Conservation (phyloP, 2,329 filamentous ascomycete genomes). For the Xylaria sp. region DNA sequence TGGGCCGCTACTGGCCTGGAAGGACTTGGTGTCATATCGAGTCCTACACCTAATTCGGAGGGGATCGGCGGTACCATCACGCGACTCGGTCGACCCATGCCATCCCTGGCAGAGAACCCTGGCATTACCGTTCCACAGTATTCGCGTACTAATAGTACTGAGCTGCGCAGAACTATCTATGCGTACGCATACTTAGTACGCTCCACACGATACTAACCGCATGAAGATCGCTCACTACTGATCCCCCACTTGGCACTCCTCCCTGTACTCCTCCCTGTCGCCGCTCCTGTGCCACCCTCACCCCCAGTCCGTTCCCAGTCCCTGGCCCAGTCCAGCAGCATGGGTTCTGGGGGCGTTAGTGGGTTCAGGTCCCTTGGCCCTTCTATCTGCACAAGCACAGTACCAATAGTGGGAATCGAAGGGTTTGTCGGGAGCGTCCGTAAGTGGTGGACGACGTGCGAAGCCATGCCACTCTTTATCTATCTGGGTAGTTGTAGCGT, state of each 20-base stretch:
- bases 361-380: no score
- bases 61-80: slow-evolving; percentile 30
- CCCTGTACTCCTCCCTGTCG: not conserved
- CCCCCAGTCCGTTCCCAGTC: no score
- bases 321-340: no score
- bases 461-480: slow-evolving; percentile 1
- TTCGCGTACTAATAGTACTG: no score
- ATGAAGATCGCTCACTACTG: not conserved
- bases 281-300: not conserved
- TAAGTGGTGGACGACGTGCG: slow-evolving; percentile 7
- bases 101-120: slow-evolving; percentile 8
- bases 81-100: slow-evolving; percentile 18
- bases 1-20: not conserved
- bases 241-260: not conserved
- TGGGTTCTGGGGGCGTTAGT: no score
- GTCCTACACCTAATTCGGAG: slow-evolving; percentile 14
- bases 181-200: not conserved
- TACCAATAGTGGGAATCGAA: slow-evolving; percentile 15
- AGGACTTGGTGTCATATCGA: not conserved
- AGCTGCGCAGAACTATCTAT: not conserved
- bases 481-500: not conserved
- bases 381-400: slow-evolving; percentile 18
- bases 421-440: slow-evolving; percentile 12
- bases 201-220: not conserved
- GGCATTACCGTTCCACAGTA: no score